Evolutionary conservation across 2,329 filamentous ascomycete species (phyloP), one percentile per base, ranked within the genome.

Genomic region (Penicillium sp.): DNA sequence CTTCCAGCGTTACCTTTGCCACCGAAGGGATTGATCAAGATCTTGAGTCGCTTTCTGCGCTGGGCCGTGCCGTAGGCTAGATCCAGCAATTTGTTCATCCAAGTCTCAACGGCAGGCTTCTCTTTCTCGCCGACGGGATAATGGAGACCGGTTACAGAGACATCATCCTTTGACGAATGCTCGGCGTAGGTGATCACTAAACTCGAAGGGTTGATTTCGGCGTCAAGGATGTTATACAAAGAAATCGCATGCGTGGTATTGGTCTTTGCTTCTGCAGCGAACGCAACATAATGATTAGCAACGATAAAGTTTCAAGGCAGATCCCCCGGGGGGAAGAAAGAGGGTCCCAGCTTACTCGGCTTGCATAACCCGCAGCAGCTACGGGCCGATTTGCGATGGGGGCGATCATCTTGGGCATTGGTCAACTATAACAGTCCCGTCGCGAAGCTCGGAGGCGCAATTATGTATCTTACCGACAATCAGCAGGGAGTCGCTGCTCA

Each of bases 11-110:
- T 81, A 17, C 94, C 94, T 45, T 92, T 91, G 0, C 95, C 95
- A 15, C 93, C 92, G 70, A 93, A 90, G 0, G 95, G 95, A 76
- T 99, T 99, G 64, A 99, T 85, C 47, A 98, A 81, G 13, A 98
- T 88, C 76, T 95, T 96, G 65, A 95, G 88, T 51, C 92, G 88
- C 77, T 93, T 95, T 61, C 83, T 85, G 57, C 84, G 85, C 71
- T 90, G 87, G 1, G 90, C 85, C 8, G 82, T 80, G 59, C 81
- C 89, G 72, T 97, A 97, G 26, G 93, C 88, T 51, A 84, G 84
- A 38, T 87, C 80, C 22, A 96, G 75, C 37, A 97, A 83, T 56
- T 80, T 81, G 30, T 84, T 81, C 40, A 88, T 80, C 88, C 92
- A 97, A 60, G 75, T 69, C 53, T 84, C 81, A 9, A 83, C 79